Evolutionary conservation across 208 protist genomes (phyloP).

Genomic region (Phytomonas francai): DNA sequence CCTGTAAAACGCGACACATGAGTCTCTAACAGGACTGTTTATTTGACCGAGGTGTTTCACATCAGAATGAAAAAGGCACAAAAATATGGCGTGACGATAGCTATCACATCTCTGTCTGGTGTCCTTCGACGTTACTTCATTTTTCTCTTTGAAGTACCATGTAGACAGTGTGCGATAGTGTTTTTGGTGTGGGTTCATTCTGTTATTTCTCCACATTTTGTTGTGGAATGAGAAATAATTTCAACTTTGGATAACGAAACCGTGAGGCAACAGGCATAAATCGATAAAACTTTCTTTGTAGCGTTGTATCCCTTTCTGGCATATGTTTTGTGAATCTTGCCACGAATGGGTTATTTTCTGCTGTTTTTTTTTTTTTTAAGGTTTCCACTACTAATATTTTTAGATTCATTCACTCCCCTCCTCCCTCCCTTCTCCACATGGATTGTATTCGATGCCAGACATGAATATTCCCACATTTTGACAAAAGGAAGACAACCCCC

Average conservation of each 20-base stretch:
- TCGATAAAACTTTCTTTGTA: background rate
- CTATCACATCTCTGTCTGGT: background rate
- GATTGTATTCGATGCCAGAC: background rate
- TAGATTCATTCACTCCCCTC: conserved; percentile 8
- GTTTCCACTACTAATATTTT: conserved; percentile 2
- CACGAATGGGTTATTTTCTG: background rate
- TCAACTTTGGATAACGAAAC: background rate
- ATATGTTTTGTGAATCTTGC: background rate
- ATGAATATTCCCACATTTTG: background rate
- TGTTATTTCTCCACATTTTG: background rate
- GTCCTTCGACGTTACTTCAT: background rate
- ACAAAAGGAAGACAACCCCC: background rate
- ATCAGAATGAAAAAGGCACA: background rate
- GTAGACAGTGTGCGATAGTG: background rate
- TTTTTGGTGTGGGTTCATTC: background rate
- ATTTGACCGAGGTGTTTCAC: background rate
- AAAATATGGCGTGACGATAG: background rate
- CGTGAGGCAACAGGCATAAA: background rate
- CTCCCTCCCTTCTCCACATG: conserved; percentile 8
- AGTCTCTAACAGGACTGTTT: background rate
- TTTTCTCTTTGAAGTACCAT: background rate
- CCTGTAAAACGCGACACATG: background rate
- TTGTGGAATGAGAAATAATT: background rate
- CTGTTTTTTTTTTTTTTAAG: conserved; percentile 12
- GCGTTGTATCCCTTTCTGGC: background rate